Base-by-base conservation (phyloP, 2,329 filamentous ascomycete genomes). In the Beauveria asiatica region DNA sequence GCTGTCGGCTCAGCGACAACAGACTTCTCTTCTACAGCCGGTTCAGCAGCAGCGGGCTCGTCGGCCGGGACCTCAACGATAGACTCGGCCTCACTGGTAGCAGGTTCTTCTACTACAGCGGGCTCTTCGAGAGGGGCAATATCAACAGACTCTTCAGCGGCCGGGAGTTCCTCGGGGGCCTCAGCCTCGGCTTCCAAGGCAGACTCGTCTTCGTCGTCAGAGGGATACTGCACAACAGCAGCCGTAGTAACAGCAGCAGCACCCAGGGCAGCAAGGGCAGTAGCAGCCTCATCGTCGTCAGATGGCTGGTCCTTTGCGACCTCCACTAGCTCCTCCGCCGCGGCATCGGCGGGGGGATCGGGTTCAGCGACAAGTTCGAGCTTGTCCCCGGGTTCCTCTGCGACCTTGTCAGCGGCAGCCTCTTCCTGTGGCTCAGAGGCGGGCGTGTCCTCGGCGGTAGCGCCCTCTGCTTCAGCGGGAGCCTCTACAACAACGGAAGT, bases 1-100 rank as follows among this genome's bases (percentile, higher is more conserved):
- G 17, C 52, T 44, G 56, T 57, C 30, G 60, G 21, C 54, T 64
- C 60, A 39, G 63, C 61, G 30, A 25, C 46, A 3, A 51, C 61
- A 37, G 60, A 37, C 21, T 46, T 17, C 30, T 33, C 30, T 33
- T 13, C 30, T 55, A 13, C 30, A 13, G 11, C 52, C 25, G 41
- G 37, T 16, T 39, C 13, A 10, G 51, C 30, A 11, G 11, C 50
- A 9, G 33, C 33, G 27, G 50, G 10, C 17, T 33, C 30, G 39
- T 42, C 17, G 7, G 17, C 17, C 16, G 39, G 16, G 16, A n/a
- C 41, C 1, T 53, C 51, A 3, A 46, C 2, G 13, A 50, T 44
- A 13, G 30, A 49, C 13, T 19, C 19, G 10, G 7, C 57, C 3
- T 53, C 48, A 9, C 6, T 19, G 8, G 21, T 17, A 13, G 69